Percentiles rank a stretch among this genome's conserved stretches.
These are phyloP conservation scores for Xylaria sp. DNA, from an alignment of 2,329 filamentous ascomycete genomes.

Conservation along the genomic window DNA sequence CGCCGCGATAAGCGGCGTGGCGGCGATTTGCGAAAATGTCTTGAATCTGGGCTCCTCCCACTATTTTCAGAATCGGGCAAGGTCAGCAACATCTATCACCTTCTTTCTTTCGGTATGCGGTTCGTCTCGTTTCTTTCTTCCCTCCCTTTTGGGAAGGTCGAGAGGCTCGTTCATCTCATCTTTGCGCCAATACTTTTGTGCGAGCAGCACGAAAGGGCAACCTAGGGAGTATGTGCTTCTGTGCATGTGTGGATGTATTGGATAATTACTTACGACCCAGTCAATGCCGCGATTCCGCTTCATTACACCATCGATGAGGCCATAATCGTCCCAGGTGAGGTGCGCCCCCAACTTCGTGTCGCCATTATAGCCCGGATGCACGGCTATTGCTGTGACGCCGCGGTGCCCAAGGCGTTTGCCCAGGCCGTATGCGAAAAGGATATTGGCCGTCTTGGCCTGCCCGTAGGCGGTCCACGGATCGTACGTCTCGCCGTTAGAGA, in stretches of 20 bases:
- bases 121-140: not conserved
- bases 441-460: conserved; percentile 61
- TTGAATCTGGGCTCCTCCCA: conserved; percentile 50
- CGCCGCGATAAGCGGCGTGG: conserved; percentile 57
- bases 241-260: not conserved
- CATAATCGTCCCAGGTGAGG: conserved; percentile 38
- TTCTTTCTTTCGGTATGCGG: not conserved
- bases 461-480: conserved; percentile 58
- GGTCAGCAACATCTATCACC: not conserved
- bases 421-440: conserved; percentile 54
- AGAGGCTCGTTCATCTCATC: not conserved
- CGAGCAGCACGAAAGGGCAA: not conserved
- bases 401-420: conserved; percentile 47
- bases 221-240: not conserved
- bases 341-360: conserved; percentile 47
- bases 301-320: conserved; percentile 39
- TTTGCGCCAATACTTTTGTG: not conserved
- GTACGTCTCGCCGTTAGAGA: conserved; percentile 52
- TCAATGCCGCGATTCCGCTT: conserved; percentile 41
- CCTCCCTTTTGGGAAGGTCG: conserved; percentile 24
- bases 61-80: conserved; percentile 14
- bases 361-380: conserved; percentile 51
- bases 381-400: conserved; percentile 49
- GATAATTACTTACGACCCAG: conserved; percentile 23
- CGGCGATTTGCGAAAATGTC: conserved; percentile 52